Conservation (phyloP, 2,329 filamentous ascomycete genomes). For the Zalaria sp. region DNA sequence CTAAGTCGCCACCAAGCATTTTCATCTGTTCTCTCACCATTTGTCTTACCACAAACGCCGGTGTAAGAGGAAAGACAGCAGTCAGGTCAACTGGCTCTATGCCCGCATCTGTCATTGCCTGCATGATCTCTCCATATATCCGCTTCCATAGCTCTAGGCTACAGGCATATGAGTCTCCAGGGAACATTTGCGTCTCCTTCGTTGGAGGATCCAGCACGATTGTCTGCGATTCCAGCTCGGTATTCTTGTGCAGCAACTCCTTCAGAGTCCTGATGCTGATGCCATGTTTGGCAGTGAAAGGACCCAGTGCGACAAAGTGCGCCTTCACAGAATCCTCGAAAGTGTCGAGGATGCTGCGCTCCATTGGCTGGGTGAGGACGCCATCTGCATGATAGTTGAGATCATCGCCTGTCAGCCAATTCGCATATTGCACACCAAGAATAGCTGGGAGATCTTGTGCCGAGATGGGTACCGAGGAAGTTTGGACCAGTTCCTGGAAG, state of each 20-base stretch:
- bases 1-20: too few relatives aligned
- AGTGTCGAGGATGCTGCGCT: background rate
- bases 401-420: constrained; percentile 2
- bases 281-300: background rate
- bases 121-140: background rate
- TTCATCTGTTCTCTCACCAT: too few relatives aligned
- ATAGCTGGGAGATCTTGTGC: constrained; percentile 1
- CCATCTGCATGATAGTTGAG: background rate
- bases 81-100: too few relatives aligned
- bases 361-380: background rate
- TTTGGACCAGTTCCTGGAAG: constrained; percentile 2
- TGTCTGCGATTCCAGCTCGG: background rate
- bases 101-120: background rate
- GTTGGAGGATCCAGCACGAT: background rate
- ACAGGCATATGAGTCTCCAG: background rate
- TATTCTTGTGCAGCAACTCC: background rate
- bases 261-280: background rate
- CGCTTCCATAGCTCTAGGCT: background rate
- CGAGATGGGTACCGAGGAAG: background rate
- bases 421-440: constrained; percentile 2
- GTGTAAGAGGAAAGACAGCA: too few relatives aligned
- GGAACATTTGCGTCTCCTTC: background rate
- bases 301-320: background rate
- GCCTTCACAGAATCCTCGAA: background rate
- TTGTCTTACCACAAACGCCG: too few relatives aligned